phyloP scores from a whole-genome alignment of 805 yeast genomes.

The Priceomyces carsonii region DNA sequence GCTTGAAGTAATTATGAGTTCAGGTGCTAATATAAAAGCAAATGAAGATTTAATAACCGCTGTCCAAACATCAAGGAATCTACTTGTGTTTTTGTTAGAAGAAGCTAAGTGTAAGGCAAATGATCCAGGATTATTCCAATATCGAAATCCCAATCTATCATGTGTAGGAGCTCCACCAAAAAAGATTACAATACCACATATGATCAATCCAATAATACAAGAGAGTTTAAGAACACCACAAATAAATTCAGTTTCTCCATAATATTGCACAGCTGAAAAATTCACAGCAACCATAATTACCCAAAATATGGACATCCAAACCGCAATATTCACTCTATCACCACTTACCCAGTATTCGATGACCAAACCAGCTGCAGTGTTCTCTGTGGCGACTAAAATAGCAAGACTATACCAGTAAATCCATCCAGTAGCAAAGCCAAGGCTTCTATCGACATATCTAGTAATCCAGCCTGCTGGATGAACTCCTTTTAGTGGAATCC shows the following conservation, averaged over 20 bases:
- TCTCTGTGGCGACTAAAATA: constrained; percentile 64
- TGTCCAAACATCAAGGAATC: constrained; percentile 61
- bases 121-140: constrained; percentile 70
- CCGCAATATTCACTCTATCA: constrained; percentile 30
- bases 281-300: constrained; percentile 32
- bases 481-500: constrained; percentile 43
- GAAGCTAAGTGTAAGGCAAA: constrained; percentile 36
- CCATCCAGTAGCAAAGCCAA: constrained; percentile 76
- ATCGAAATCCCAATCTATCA: constrained; percentile 55
- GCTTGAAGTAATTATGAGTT: constrained; percentile 24
- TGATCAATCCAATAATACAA: constrained; percentile 60
- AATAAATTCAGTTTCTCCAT: constrained; percentile 67
- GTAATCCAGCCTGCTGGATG: constrained; percentile 56
- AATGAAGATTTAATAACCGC: constrained; percentile 61
- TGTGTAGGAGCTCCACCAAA: constrained; percentile 59
- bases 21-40: constrained; percentile 60
- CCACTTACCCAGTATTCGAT: constrained; percentile 38
- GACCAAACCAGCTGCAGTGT: constrained; percentile 40
- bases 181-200: constrained; percentile 55
- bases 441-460: constrained; percentile 64
- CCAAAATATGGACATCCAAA: constrained; percentile 38
- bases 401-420: constrained; percentile 61
- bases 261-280: constrained; percentile 34
- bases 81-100: constrained; percentile 51
- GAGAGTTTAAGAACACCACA: constrained; percentile 58